These are phyloP conservation scores for Terfezia claveryi DNA, from an alignment of 495 filamentous ascomycete species.

Conservation along the genomic window DNA sequence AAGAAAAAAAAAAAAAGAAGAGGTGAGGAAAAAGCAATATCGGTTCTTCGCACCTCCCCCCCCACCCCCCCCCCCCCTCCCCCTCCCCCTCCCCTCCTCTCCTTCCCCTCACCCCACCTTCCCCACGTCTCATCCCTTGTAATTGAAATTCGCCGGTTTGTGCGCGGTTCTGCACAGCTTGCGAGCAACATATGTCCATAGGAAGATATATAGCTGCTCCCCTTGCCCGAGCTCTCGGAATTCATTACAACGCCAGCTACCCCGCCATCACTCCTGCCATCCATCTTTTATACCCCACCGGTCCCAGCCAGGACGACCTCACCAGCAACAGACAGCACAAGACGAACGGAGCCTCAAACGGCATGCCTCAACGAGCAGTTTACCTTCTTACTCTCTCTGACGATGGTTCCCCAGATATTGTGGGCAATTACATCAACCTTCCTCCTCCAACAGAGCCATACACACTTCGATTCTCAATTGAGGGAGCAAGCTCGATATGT, in stretches of 20 bases:
- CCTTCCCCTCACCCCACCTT: no score
- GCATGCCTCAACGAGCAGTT: conserved; percentile 25
- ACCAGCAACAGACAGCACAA: background rate
- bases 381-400: conserved; percentile 81
- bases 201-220: background rate
- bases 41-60: no score
- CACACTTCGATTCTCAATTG: conserved; percentile 71
- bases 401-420: conserved; percentile 71
- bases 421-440: conserved; percentile 77
- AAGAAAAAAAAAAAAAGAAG: no score
- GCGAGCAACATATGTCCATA: background rate
- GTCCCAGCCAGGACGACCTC: background rate
- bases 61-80: no score
- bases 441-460: conserved; percentile 53
- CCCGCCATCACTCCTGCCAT: background rate
- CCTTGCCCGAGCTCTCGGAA: background rate
- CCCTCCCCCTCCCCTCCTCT: no score
- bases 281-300: background rate
- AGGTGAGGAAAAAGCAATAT: no score
- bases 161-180: no score
- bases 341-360: conserved; percentile 30
- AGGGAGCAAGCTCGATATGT: conserved; percentile 90
- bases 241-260: background rate
- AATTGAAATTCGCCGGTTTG: no score
- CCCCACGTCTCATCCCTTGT: no score